Conservation (phyloP, 768 basidiomycete genomes). For the Suillus lakei region DNA sequence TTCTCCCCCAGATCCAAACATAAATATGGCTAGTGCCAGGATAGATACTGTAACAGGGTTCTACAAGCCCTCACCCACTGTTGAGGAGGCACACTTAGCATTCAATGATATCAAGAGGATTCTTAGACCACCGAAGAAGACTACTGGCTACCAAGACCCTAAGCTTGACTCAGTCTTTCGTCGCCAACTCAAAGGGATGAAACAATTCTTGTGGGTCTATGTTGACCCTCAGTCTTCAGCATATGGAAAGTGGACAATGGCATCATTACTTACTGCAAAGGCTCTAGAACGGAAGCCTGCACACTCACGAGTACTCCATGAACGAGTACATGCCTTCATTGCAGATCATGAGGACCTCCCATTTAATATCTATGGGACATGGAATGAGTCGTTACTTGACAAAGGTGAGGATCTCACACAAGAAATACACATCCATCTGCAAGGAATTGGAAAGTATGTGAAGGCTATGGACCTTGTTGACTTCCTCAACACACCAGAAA, state of each 20-base stretch:
- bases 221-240: not conserved
- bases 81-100: not conserved
- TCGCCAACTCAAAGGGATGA: not conserved
- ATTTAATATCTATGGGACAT: no score
- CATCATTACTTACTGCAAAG: not conserved
- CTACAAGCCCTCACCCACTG: not conserved
- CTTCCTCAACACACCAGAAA: no score
- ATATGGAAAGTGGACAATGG: conserved; percentile 1
- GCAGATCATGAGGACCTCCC: no score
- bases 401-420: no score
- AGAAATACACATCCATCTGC: no score
- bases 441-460: no score
- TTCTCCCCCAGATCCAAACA: no score
- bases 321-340: no score
- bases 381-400: no score
- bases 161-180: not conserved
- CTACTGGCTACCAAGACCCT: not conserved
- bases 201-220: not conserved
- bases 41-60: not conserved
- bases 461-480: no score
- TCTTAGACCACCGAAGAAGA: not conserved
- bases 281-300: not conserved
- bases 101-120: not conserved
- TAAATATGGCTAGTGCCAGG: not conserved
- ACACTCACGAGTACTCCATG: not conserved